Evolutionary conservation across 2,329 filamentous ascomycete genomes (phyloP).

Genomic region (Cylindrodendrum hubeiense): DNA sequence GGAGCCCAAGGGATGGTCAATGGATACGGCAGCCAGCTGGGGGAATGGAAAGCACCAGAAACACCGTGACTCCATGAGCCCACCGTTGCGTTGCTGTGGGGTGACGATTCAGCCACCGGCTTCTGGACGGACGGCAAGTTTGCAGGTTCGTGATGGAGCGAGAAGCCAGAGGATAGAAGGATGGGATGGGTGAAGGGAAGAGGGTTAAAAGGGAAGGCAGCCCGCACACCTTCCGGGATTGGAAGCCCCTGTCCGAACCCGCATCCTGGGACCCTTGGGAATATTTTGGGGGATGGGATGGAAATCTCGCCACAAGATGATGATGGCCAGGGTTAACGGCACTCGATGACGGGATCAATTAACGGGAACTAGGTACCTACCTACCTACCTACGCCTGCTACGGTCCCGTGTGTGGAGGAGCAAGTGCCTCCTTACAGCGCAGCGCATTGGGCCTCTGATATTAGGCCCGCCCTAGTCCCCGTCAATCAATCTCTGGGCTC

Average conservation of each 20-base stretch:
- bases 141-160: background rate
- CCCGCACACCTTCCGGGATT: background rate
- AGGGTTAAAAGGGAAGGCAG: background rate
- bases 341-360: background rate
- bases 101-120: slow-evolving; percentile 23
- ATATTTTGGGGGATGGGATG: background rate
- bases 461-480: slow-evolving; percentile 3
- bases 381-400: too few species aligned
- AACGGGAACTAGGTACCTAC: background rate
- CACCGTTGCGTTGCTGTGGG: slow-evolving; percentile 13
- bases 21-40: background rate
- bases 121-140: slow-evolving; percentile 24
- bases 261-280: background rate
- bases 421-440: background rate
- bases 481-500: slow-evolving; percentile 24
- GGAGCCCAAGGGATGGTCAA: background rate
- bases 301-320: background rate
- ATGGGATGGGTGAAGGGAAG: slow-evolving; percentile 2
- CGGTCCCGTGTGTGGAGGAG: background rate
- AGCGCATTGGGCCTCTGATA: background rate
- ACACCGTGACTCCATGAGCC: slow-evolving; percentile 3
- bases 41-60: background rate
- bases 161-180: background rate
- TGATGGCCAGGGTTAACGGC: background rate
- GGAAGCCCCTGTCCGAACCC: background rate